Evolutionary conservation across 75 land plant species (phyloP).

Genomic region (Sequoia sempervirens): DNA sequence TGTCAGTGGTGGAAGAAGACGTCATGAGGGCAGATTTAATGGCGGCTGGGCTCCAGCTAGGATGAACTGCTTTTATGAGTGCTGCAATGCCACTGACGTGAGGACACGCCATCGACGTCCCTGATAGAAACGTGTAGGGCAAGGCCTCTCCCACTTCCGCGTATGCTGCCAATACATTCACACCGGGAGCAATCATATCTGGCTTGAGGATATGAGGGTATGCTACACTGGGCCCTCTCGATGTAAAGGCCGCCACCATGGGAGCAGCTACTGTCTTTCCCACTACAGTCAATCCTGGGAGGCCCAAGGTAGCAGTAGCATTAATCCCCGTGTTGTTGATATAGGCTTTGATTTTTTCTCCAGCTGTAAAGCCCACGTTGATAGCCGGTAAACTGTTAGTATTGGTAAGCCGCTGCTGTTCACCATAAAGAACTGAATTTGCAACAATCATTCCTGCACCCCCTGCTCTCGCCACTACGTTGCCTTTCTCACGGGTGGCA

Average conservation of each 20-base stretch:
- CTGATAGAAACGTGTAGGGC: conserved; percentile 25
- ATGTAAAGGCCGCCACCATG: conserved; percentile 38
- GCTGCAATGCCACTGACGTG: conserved; percentile 63
- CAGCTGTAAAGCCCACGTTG: not conserved
- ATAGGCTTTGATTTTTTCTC: not conserved
- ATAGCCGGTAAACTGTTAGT: not conserved
- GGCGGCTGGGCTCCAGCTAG: conserved; percentile 66
- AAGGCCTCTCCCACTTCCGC: conserved; percentile 15
- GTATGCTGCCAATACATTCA: conserved; percentile 46
- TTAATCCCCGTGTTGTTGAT: not conserved
- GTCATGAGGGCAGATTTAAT: conserved; percentile 66
- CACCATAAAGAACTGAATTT: no score
- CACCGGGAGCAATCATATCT: conserved; percentile 58
- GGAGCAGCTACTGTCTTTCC: conserved; percentile 29
- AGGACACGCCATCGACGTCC: conserved; percentile 71
- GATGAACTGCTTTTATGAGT: conserved; percentile 39
- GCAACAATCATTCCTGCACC: no score
- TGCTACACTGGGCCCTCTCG: conserved; percentile 44
- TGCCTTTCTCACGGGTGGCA: no score
- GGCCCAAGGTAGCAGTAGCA: not conserved
- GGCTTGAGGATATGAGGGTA: conserved; percentile 52
- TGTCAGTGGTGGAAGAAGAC: not conserved
- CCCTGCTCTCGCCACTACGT: no score
- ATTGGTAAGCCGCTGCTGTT: not conserved
- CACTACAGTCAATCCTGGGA: not conserved